Conservation (phyloP, 495 filamentous ascomycete genomes). For the Annulohypoxylon maeteangense region DNA sequence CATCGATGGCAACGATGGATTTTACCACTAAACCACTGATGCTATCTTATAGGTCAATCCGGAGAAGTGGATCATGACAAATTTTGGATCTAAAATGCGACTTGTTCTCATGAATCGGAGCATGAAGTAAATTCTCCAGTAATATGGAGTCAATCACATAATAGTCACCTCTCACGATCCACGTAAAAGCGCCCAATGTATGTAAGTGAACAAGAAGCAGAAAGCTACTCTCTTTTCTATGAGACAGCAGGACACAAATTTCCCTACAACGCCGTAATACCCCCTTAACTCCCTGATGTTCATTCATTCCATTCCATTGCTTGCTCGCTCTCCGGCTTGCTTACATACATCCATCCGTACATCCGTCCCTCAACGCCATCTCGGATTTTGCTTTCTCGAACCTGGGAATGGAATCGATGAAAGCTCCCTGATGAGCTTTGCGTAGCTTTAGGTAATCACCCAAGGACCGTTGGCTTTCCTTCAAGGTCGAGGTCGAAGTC, state of each 20-base stretch:
- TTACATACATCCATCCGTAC: not conserved
- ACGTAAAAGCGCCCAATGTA: not conserved
- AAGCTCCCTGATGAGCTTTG: not conserved
- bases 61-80: too few species aligned
- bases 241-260: not conserved
- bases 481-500: not conserved
- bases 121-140: too few species aligned
- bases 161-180: not conserved
- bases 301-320: not conserved
- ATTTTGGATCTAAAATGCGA: too few species aligned
- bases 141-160: not conserved
- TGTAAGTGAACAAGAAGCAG: not conserved
- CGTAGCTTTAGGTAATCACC: not conserved
- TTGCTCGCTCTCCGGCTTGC: not conserved
- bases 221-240: not conserved
- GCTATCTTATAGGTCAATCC: too few species aligned
- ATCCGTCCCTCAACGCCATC: not conserved
- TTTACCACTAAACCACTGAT: constrained; percentile 65
- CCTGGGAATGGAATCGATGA: not conserved
- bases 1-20: constrained; percentile 66
- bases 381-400: not conserved
- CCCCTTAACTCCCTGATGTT: not conserved
- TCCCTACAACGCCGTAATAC: not conserved
- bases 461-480: not conserved
- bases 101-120: too few species aligned